These are phyloP conservation scores for Lichtheimia corymbifera DNA, from an alignment of 371 early-diverging fungal species.

Conservation along the genomic window DNA sequence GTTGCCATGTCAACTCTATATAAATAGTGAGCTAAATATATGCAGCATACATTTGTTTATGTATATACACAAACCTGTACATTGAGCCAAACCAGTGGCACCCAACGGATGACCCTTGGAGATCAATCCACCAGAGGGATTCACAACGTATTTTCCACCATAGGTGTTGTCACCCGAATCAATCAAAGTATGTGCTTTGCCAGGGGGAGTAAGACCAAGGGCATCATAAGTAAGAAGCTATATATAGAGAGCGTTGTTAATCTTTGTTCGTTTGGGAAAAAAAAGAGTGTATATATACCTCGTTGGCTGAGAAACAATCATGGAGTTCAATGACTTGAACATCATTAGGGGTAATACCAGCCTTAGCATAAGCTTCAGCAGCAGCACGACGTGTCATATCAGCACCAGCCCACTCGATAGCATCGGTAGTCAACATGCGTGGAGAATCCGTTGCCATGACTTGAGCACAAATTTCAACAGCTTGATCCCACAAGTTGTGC, in stretches of 20 bases:
- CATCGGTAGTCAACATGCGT: constrained; percentile 53
- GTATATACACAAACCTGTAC: constrained; percentile 46
- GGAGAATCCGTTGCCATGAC: constrained; percentile 79
- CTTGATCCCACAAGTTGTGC: constrained; percentile 66
- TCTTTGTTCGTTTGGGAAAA: neutral
- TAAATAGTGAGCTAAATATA: constrained; percentile 2
- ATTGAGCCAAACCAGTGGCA: constrained; percentile 83
- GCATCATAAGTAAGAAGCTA: constrained; percentile 78
- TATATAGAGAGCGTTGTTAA: neutral
- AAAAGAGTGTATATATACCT: constrained; percentile 27
- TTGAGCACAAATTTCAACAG: constrained; percentile 72
- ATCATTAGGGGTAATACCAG: constrained; percentile 64
- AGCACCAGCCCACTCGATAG: constrained; percentile 72
- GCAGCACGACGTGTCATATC: constrained; percentile 78
- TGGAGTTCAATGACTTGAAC: constrained; percentile 79
- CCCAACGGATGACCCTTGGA: constrained; percentile 86
- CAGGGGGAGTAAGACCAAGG: constrained; percentile 68
- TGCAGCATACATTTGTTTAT: neutral
- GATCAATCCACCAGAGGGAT: constrained; percentile 80
- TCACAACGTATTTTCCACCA: constrained; percentile 70
- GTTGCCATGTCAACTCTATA: constrained; percentile 63
- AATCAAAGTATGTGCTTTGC: constrained; percentile 65
- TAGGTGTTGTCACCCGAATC: constrained; percentile 59
- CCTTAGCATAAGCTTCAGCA: constrained; percentile 55
- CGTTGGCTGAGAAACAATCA: constrained; percentile 85